These are phyloP conservation scores for Cicer chorassanicum DNA, from an alignment of 306 rosid genomes.

Conservation along the genomic window DNA sequence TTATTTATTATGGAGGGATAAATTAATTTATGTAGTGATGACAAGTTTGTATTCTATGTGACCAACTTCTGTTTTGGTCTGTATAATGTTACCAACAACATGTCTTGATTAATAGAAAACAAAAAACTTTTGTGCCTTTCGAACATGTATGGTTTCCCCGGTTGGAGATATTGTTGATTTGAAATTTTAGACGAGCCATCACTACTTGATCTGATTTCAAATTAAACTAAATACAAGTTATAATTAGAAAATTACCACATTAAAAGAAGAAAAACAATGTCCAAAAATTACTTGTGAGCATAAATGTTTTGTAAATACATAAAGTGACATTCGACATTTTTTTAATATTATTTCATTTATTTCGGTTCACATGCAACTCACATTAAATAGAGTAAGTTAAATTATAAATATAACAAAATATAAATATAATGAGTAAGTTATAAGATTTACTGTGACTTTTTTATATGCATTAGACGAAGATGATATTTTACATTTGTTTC, in stretches of 20 bases:
- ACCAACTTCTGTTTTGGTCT: conserved; percentile 18
- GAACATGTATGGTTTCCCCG: neutral
- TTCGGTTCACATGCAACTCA: too few relatives aligned
- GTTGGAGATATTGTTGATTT: conserved; percentile 24
- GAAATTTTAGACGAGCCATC: neutral
- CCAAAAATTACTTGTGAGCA: too few relatives aligned
- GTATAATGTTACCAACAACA: neutral
- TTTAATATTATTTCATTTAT: too few relatives aligned
- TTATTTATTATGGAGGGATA: neutral
- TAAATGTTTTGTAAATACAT: too few relatives aligned
- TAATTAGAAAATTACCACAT: neutral
- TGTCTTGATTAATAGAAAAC: neutral
- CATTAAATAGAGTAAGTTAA: too few relatives aligned
- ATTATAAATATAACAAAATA: too few relatives aligned
- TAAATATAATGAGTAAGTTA: too few relatives aligned
- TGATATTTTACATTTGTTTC: too few relatives aligned
- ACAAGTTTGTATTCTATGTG: conserved; percentile 33
- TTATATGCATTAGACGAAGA: too few relatives aligned
- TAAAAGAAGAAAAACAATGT: too few relatives aligned
- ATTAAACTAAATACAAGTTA: neutral
- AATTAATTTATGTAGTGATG: neutral
- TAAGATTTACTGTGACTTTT: too few relatives aligned
- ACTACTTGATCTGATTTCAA: neutral
- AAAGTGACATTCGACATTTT: too few relatives aligned
- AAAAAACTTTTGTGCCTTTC: neutral